Base-by-base conservation (phyloP, 768 basidiomycete genomes). In the Grammothele lineata region DNA sequence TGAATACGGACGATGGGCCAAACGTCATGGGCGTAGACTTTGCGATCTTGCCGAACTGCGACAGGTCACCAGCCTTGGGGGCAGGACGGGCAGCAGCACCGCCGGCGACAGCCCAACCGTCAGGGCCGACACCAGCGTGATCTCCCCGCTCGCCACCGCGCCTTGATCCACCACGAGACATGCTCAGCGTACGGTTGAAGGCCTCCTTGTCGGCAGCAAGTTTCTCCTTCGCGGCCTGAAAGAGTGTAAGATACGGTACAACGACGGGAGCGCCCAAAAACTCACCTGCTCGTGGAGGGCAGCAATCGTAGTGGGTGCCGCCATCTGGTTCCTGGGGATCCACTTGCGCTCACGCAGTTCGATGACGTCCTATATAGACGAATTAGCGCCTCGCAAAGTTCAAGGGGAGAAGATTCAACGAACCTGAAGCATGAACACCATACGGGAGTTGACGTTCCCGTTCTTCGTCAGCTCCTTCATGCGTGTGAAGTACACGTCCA, bases 361-460 rank as follows among this genome's bases (percentile, higher is more conserved):
- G 46, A 94, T 78, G 41, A 96, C 74, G 68, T 97, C 95, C 93
- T 97, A 58, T 7, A 33, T 39, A 30, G 38, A 24, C 36, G 51
- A 27, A 24, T 27, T 11, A 50, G 42, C 47, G n/a, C 18, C 55
- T 9, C 7, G 35, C 35, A 36, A 19, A 6, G 37, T n/a, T 38
- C 30, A 45, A 43, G 21, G 11, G 24, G 19, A 38, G 9, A 51
- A 43, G 12, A 43, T 10, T 21, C 2, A 30, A 70, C 78, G 46
- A 50, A 95, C 94, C 82, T 91, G 82, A 47, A 99, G 76, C 93
- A 97, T 96, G 69, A 88, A 97, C 46, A 85, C 83, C 79, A 97
- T 90, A 58, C 96, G 86, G 15, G 92, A 77, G 48, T 80, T 82
- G 52, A 96, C 82, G 43, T 85, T 83, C 14, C 57, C 66, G 57